These are phyloP conservation scores for Bassia scoparia DNA, from an alignment of 148 eudicot genomes.

Conservation along the genomic window DNA sequence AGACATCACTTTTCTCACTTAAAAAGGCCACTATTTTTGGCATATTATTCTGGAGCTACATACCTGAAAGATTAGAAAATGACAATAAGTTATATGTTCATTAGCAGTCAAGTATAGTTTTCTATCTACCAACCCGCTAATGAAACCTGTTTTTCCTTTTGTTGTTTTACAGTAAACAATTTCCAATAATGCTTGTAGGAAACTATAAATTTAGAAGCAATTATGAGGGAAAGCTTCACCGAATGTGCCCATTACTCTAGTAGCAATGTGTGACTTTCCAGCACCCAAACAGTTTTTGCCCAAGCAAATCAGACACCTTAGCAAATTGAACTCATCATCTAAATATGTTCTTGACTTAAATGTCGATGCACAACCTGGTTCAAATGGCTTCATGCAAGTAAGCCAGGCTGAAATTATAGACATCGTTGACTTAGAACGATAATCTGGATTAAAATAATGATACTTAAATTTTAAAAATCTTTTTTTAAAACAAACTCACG, in stretches of 20 bases:
- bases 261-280: slow-evolving; percentile 82
- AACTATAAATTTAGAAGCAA: background rate
- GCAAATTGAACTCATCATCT: slow-evolving; percentile 76
- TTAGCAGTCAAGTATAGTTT: too few relatives aligned
- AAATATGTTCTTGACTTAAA: slow-evolving; percentile 94
- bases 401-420: slow-evolving; percentile 68
- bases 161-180: too few relatives aligned
- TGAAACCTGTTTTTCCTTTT: too few relatives aligned
- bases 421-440: slow-evolving; percentile 1
- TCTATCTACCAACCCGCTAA: too few relatives aligned
- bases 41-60: slow-evolving; percentile 98
- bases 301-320: slow-evolving; percentile 94
- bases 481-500: slow-evolving; percentile 44
- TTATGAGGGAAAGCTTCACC: slow-evolving; percentile 36
- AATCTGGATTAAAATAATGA: background rate
- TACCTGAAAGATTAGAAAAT: slow-evolving; percentile 43
- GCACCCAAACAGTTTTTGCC: slow-evolving; percentile 91
- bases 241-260: slow-evolving; percentile 97
- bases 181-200: background rate
- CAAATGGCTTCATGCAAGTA: slow-evolving; percentile 95
- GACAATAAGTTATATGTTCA: background rate
- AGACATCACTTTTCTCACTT: slow-evolving; percentile 87
- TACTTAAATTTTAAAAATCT: background rate
- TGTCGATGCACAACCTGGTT: slow-evolving; percentile 94
- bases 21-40: slow-evolving; percentile 85